These are phyloP conservation scores for Cyberlindnera japonica DNA, from an alignment of 805 yeast genomes.

Conservation along the genomic window DNA sequence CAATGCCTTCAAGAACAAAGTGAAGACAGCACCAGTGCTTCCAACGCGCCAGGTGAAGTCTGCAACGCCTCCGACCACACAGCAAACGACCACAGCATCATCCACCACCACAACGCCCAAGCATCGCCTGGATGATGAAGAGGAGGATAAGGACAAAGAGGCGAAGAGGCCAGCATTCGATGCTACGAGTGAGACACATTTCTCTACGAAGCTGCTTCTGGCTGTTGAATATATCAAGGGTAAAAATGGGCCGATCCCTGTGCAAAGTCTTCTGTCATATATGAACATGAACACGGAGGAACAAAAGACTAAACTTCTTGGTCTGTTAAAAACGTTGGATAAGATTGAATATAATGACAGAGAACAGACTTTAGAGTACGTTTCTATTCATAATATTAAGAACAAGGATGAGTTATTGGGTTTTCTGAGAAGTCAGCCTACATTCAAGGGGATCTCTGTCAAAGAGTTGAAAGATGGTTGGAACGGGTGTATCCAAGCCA, in stretches of 20 bases:
- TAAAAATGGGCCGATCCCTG: constrained; percentile 63
- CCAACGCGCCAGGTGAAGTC: constrained; percentile 26
- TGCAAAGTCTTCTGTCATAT: constrained; percentile 63
- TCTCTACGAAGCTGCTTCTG: constrained; percentile 81
- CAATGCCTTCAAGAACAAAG: constrained; percentile 60
- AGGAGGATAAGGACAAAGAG: constrained; percentile 24
- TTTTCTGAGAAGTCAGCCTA: constrained; percentile 72
- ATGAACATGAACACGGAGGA: constrained; percentile 45
- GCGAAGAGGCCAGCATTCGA: constrained; percentile 31
- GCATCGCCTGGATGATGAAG: constrained; percentile 23
- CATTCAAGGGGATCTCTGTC: constrained; percentile 84
- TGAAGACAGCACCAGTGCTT: constrained; percentile 55
- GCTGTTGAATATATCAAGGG: constrained; percentile 87
- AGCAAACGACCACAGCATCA: constrained; percentile 8
- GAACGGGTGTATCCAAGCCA: constrained; percentile 81
- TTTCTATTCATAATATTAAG: constrained; percentile 84
- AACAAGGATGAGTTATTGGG: constrained; percentile 72
- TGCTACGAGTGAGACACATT: constrained; percentile 42
- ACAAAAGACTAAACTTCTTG: constrained; percentile 63
- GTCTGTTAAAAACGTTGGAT: constrained; percentile 70
- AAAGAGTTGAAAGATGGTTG: constrained; percentile 80
- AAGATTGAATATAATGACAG: constrained; percentile 66
- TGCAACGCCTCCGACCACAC: constrained; percentile 27
- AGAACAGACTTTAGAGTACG: constrained; percentile 71
- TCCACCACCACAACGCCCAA: constrained; percentile 10